phyloP scores from a whole-genome alignment of 1,139 yeast species.

The Saccharomyces hybrid region DNA sequence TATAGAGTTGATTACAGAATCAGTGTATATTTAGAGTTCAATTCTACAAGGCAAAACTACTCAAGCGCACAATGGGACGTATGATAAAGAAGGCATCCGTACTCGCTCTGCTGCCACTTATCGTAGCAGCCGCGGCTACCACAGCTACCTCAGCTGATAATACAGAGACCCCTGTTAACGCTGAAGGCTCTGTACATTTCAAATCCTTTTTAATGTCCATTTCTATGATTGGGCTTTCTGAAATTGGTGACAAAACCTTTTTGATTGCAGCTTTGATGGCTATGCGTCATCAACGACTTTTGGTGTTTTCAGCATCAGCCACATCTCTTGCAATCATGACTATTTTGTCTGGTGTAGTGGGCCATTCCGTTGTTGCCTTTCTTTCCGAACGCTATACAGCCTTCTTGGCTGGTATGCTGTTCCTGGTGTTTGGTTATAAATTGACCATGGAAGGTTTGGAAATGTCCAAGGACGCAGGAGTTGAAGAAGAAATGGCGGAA shows the following conservation, averaged over 20 bases:
- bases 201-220: conserved; percentile 55
- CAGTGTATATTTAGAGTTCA: too few species aligned
- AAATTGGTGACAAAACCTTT: conserved; percentile 95
- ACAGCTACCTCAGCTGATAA: conserved; percentile 2
- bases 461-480: conserved; percentile 78
- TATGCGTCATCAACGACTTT: conserved; percentile 76
- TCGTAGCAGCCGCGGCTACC: conserved; percentile 4
- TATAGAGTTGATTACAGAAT: background rate
- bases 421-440: conserved; percentile 75
- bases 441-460: conserved; percentile 72
- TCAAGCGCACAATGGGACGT: background rate
- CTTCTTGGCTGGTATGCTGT: conserved; percentile 70
- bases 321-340: conserved; percentile 86
- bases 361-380: conserved; percentile 82
- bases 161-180: background rate
- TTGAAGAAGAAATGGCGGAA: conserved; percentile 91
- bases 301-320: conserved; percentile 84
- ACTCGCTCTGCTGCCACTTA: conserved; percentile 3
- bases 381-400: conserved; percentile 77
- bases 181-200: conserved; percentile 10
- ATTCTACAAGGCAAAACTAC: too few species aligned
- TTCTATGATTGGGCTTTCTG: conserved; percentile 87
- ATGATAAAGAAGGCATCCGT: background rate
- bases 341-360: conserved; percentile 78
- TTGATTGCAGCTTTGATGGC: conserved; percentile 97